Percentiles rank a stretch among this genome's conserved stretches.
Evolutionary conservation across 2,329 filamentous ascomycete species (phyloP).

Genomic region (Colletotrichum somersetense): DNA sequence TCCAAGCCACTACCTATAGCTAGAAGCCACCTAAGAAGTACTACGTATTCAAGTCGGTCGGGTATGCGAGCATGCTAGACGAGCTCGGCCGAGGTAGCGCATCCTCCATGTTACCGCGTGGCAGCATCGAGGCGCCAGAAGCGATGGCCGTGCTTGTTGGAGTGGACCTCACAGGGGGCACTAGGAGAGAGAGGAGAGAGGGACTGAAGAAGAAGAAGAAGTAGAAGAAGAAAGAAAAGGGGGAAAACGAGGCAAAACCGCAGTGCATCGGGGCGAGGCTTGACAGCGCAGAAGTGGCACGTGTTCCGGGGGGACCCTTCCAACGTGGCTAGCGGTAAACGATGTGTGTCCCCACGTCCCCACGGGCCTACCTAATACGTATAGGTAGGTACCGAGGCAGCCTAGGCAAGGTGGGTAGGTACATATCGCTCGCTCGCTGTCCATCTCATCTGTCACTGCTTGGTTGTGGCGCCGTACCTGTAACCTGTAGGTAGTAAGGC

Average conservation of each 20-base stretch:
- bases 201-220: not conserved
- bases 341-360: constrained; percentile 25
- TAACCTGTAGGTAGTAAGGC: not conserved
- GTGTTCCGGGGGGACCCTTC: constrained; percentile 31
- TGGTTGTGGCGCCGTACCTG: too few species aligned
- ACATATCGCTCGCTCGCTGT: too few species aligned
- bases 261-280: not conserved
- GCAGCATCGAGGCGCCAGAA: constrained; percentile 15
- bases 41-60: too few species aligned
- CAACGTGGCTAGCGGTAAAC: constrained; percentile 35
- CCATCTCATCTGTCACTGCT: not conserved
- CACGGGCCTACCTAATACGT: not conserved
- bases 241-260: not conserved
- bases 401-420: too few species aligned
- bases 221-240: too few species aligned
- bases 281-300: constrained; percentile 35
- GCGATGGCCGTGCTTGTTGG: constrained; percentile 9
- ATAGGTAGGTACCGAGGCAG: too few species aligned
- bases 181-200: not conserved
- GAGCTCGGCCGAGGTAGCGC: constrained; percentile 1
- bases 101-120: not conserved
- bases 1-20: constrained; percentile 1
- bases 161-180: not conserved
- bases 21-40: not conserved
- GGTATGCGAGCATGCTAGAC: not conserved